These are phyloP conservation scores for Kodamaea ohmeri DNA, from an alignment of 1,139 yeast species.

Conservation along the genomic window DNA sequence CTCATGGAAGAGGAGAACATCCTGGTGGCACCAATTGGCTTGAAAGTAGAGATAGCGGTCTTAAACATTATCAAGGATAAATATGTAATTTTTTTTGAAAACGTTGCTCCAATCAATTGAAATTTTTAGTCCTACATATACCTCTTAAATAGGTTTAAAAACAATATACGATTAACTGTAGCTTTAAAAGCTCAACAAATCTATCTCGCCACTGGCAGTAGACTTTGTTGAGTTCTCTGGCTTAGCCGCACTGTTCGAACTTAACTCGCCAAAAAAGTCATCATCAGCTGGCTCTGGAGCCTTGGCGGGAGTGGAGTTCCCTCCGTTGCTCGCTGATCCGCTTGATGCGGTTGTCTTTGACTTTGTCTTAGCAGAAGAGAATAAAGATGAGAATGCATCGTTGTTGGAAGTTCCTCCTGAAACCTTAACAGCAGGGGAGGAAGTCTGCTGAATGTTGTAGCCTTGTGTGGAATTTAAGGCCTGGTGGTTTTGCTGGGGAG, in stretches of 20 bases:
- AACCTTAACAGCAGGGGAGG: constrained; percentile 34
- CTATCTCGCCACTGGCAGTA: constrained; percentile 30
- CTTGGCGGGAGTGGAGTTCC: constrained; percentile 11
- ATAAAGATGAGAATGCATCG: constrained; percentile 83
- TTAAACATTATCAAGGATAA: constrained; percentile 13
- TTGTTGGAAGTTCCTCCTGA: constrained; percentile 30
- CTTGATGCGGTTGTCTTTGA: constrained; percentile 18
- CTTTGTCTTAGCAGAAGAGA: constrained; percentile 65
- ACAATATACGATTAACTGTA: constrained; percentile 7
- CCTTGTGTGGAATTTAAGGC: constrained; percentile 25
- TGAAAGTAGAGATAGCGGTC: constrained; percentile 14
- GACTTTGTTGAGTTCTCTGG: constrained; percentile 12
- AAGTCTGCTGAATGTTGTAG: constrained; percentile 17
- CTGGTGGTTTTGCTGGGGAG: constrained; percentile 16
- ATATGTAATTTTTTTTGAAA: constrained; percentile 1
- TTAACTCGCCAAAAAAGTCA: constrained; percentile 30
- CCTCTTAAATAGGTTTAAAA: neutral
- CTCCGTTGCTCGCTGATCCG: no score
- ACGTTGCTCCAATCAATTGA: constrained; percentile 2
- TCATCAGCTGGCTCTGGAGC: constrained; percentile 14
- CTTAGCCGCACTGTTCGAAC: constrained; percentile 12
- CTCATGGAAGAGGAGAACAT: constrained; percentile 31
- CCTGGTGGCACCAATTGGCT: constrained; percentile 22
- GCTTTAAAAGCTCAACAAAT: constrained; percentile 41
- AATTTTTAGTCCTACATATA: constrained; percentile 5